These are phyloP conservation scores for Paracoccidioides brasiliensis DNA, from an alignment of 2,329 filamentous ascomycete genomes.

Conservation along the genomic window DNA sequence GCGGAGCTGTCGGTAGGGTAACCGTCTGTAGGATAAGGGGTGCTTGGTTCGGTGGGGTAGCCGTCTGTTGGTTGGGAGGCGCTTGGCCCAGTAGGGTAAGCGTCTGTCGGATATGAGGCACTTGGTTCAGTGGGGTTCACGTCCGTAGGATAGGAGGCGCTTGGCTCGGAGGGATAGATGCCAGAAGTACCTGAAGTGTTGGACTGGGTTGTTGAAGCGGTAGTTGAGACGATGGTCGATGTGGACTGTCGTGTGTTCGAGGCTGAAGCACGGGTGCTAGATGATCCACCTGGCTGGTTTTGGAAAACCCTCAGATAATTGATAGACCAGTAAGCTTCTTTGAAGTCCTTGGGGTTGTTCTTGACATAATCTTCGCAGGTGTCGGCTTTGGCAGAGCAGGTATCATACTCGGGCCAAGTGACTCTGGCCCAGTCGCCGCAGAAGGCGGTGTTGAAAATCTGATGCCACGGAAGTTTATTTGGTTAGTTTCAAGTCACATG, in stretches of 20 bases:
- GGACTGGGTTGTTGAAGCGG: constrained; percentile 22
- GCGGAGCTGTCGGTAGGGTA: not conserved
- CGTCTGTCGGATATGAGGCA: too few species aligned
- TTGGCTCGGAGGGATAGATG: not conserved
- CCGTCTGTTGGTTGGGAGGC: not conserved
- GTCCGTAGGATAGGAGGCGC: not conserved
- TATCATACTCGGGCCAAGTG: constrained; percentile 45
- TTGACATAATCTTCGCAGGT: constrained; percentile 59
- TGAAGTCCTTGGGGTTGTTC: constrained; percentile 53
- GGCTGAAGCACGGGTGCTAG: not conserved
- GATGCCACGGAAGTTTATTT: not conserved
- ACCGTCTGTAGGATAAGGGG: not conserved
- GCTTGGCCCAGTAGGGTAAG: too few species aligned
- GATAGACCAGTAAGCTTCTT: constrained; percentile 62
- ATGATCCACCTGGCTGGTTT: not conserved
- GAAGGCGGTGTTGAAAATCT: constrained; percentile 58
- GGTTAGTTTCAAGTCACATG: not conserved
- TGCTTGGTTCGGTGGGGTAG: not conserved
- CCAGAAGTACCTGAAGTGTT: too few species aligned
- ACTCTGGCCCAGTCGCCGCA: constrained; percentile 72
- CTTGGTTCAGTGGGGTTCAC: not conserved
- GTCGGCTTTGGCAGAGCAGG: constrained; percentile 45
- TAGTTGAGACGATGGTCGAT: not conserved
- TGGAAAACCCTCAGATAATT: constrained; percentile 53
- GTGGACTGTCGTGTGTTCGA: not conserved